These are phyloP conservation scores for Pisolithus orientalis DNA, from an alignment of 768 basidiomycete genomes.

Conservation along the genomic window DNA sequence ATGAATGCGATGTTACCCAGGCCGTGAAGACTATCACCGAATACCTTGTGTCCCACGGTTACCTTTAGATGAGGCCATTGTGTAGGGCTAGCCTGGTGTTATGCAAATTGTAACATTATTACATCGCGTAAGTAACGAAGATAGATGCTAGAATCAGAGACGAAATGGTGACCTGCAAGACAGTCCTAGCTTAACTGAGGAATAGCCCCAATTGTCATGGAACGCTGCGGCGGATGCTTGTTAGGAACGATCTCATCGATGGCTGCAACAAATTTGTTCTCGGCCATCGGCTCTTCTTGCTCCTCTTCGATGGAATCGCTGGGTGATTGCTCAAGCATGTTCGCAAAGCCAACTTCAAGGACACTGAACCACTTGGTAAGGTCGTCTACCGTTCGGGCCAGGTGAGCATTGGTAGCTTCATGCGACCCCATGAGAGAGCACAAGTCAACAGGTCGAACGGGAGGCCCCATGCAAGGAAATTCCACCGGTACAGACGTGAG, in stretches of 20 bases:
- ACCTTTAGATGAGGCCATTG: slow-evolving; percentile 32
- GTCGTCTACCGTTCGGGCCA: slow-evolving; percentile 69
- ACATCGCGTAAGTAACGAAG: too few species aligned
- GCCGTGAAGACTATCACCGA: slow-evolving; percentile 73
- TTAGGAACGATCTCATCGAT: slow-evolving; percentile 6
- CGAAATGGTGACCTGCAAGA: background rate
- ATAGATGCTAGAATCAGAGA: background rate
- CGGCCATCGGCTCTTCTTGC: slow-evolving; percentile 38
- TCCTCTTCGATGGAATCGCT: slow-evolving; percentile 61
- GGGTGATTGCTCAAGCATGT: slow-evolving; percentile 50
- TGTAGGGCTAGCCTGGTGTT: background rate
- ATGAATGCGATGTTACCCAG: slow-evolving; percentile 68
- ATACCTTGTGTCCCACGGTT: slow-evolving; percentile 68
- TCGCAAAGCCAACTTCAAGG: slow-evolving; percentile 65
- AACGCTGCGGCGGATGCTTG: slow-evolving; percentile 5
- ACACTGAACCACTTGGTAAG: slow-evolving; percentile 71
- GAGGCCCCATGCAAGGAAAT: slow-evolving; percentile 33
- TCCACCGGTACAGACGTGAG: slow-evolving; percentile 27
- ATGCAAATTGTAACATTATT: too few species aligned
- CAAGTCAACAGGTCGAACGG: slow-evolving; percentile 67
- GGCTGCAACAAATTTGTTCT: slow-evolving; percentile 10
- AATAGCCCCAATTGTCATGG: slow-evolving; percentile 13
- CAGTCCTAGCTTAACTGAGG: slow-evolving; percentile 1
- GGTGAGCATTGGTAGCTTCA: slow-evolving; percentile 59
- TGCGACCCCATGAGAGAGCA: slow-evolving; percentile 42